Evolutionary conservation across 352 stramenopile species (phyloP).

Genomic region (Albugo candida): DNA sequence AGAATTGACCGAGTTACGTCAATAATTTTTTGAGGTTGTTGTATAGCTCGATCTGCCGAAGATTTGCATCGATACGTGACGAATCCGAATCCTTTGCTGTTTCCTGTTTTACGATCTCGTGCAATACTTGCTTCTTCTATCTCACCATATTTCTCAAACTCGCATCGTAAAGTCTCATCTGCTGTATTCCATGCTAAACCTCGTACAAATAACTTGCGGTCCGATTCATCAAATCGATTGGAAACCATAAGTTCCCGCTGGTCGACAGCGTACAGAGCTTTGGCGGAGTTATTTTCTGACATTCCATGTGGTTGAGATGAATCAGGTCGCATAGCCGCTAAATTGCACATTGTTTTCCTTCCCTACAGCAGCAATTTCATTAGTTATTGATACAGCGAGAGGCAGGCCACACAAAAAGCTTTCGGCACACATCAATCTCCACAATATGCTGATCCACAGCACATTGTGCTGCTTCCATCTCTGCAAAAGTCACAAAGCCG

Average conservation of each 20-base stretch:
- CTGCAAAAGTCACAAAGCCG: constrained; percentile 44
- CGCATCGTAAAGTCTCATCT: constrained; percentile 21
- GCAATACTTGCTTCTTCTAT: constrained; percentile 25
- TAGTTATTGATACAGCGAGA: background rate
- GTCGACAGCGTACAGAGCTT: constrained; percentile 15
- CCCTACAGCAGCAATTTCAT: constrained; percentile 8
- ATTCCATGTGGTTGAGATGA: constrained; percentile 14
- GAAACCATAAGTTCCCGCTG: too few species aligned
- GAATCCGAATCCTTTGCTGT: constrained; percentile 53
- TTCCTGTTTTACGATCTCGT: constrained; percentile 28
- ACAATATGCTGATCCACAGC: constrained; percentile 25
- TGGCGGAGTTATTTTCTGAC: constrained; percentile 2
- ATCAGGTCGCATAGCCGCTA: constrained; percentile 22
- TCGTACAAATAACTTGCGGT: constrained; percentile 44
- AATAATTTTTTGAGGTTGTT: constrained; percentile 39
- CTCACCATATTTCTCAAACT: constrained; percentile 48
- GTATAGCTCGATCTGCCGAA: constrained; percentile 22
- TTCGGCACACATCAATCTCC: constrained; percentile 20
- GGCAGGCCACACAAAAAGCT: background rate
- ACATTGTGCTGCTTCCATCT: constrained; percentile 33
- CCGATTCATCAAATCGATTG: constrained; percentile 11
- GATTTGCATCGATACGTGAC: constrained; percentile 32
- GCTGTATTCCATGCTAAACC: constrained; percentile 34
- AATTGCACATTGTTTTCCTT: constrained; percentile 24
- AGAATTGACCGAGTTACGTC: constrained; percentile 19